Percentiles rank a stretch among this genome's conserved stretches.
Conservation (phyloP, 768 basidiomycete genomes). For the Psilocybe cubensis region DNA sequence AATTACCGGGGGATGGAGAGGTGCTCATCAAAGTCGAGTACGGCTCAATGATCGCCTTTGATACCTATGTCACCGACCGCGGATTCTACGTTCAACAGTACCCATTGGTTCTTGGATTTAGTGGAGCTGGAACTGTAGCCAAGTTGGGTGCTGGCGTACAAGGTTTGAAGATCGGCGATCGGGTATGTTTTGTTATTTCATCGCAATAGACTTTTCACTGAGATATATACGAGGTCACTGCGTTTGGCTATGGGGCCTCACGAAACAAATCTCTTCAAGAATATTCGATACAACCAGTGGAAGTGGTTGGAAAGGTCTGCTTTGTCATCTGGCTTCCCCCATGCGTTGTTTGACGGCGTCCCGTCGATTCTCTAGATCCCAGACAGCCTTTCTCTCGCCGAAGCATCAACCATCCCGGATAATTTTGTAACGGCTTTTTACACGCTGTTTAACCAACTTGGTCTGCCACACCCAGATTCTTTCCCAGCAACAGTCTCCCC, state of each 20-base stretch:
- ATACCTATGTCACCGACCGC: constrained; percentile 41
- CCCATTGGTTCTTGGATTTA: constrained; percentile 42
- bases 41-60: constrained; percentile 42
- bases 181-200: constrained; percentile 27
- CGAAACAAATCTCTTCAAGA: constrained; percentile 40
- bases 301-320: constrained; percentile 40
- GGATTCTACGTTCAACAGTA: constrained; percentile 32
- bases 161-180: constrained; percentile 40
- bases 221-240: constrained; percentile 22
- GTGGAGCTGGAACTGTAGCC: constrained; percentile 39
- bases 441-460: constrained; percentile 42
- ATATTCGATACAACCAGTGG: constrained; percentile 32
- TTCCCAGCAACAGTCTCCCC: constrained; percentile 34
- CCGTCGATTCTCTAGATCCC: constrained; percentile 39
- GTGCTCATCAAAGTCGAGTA: constrained; percentile 46
- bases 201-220: not conserved
- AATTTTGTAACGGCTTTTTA: constrained; percentile 46
- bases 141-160: constrained; percentile 37
- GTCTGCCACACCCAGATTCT: constrained; percentile 34
- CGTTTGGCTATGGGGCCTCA: constrained; percentile 28
- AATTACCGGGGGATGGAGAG: constrained; percentile 35
- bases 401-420: constrained; percentile 41
- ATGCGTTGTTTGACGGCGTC: not conserved
- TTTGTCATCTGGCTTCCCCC: not conserved
- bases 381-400: constrained; percentile 36